Evolutionary conservation across 1,284 basidiomycete genomes (phyloP), one percentile per base, ranked within the genome.

Genomic region (Caloboletus firmus): DNA sequence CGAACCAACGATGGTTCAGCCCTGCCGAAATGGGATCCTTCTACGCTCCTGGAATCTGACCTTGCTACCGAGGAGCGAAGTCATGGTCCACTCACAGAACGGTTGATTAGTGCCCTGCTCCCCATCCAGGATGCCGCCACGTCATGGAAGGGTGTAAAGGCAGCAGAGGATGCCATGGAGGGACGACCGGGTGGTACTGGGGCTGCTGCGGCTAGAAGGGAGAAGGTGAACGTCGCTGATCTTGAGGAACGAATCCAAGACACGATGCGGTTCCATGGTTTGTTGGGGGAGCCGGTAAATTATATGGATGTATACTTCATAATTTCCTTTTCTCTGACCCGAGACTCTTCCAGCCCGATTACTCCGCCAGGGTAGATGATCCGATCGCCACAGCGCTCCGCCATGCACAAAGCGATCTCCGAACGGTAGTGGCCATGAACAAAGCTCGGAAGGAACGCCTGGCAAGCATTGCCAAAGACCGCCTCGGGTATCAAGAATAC

Each of bases 401-500:
- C 1, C 86, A 91, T 55, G 91, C 92, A 30, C 95, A 98, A 70
- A 77, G 80, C n/a, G 84, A 91, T 60, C 79, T 98, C 4, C 83
- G 87, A 6, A 77, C 76, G 7, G 91, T 97, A 51, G 79, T 89
- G 2, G 80, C 85, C 9, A 79, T 85, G 55, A 98, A 98, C 76
- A 92, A 93, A 63, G 81, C 83, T 12, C 89, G 95, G 24, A 91
- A 90, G 66, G 73, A 74, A 24, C 85, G 90, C 0, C 79, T 98
- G 2, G 81, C 80, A 20, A 76, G 79, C 18, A 82, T 95, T 56
- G 93, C 93, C n/a, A 85, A 86, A 59, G 90, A 93, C 62, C 83
- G 95, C 18, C 81, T 98, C 44, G 94, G 87, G 4, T 93, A 92
- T 69, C 91, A 93, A 67, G 93, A 96, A 64, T 96, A 94, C 72